phyloP scores from a whole-genome alignment of 306 rosid species.

The Mimosa pudica region DNA sequence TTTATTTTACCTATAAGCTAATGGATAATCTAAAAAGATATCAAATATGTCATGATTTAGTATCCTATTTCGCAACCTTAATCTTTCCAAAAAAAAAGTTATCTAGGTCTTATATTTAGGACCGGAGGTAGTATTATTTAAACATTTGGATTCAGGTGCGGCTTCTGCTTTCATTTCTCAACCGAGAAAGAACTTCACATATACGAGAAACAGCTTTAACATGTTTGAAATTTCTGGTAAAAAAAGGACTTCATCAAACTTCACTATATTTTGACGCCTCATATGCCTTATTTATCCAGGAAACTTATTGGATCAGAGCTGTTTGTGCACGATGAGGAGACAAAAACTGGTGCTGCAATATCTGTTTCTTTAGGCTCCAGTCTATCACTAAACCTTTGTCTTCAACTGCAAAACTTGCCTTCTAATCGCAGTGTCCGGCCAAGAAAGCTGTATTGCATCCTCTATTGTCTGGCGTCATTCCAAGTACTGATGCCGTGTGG shows the following conservation, averaged over 20 bases:
- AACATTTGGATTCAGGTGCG: constrained; percentile 57
- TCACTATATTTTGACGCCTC: too few relatives aligned
- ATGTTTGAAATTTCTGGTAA: constrained; percentile 58
- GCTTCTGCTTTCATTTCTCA: constrained; percentile 59
- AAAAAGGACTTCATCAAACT: constrained; percentile 44
- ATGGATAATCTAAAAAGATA: too few relatives aligned
- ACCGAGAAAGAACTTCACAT: constrained; percentile 42
- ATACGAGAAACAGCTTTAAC: constrained; percentile 55
- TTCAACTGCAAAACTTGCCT: constrained; percentile 54
- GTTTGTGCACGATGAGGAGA: constrained; percentile 41
- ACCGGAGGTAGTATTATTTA: too few relatives aligned
- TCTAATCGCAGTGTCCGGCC: constrained; percentile 32
- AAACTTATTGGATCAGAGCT: constrained; percentile 56
- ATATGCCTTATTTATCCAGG: constrained; percentile 46
- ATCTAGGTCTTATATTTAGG: too few relatives aligned
- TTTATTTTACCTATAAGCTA: too few relatives aligned
- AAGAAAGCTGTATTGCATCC: constrained; percentile 53
- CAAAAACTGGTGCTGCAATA: constrained; percentile 36
- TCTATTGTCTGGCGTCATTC: constrained; percentile 45
- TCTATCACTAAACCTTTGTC: constrained; percentile 57
- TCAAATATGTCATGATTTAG: too few relatives aligned
- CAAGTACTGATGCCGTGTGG: constrained; percentile 26
- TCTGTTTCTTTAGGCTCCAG: constrained; percentile 42
- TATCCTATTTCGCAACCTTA: too few relatives aligned
- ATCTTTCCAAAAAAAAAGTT: too few relatives aligned